A percentile compares a stretch with the other conserved stretches of the same genome.
These are phyloP conservation scores for Alloascoidea africana DNA, from an alignment of 805 yeast species.

Conservation along the genomic window DNA sequence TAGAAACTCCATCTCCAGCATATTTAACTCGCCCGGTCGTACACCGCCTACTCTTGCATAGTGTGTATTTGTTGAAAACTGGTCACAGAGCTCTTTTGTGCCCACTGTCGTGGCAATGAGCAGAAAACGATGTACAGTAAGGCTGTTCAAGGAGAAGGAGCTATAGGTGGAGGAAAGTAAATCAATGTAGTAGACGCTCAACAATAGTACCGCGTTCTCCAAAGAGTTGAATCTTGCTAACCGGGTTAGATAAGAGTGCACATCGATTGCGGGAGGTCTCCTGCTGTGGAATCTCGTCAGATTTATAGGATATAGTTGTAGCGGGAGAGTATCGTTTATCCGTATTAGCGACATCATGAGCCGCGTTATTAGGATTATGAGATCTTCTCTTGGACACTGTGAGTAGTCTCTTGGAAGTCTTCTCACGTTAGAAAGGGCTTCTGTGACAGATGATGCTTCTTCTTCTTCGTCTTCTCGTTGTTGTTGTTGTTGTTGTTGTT, in stretches of 20 bases:
- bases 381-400: slow-evolving; percentile 52
- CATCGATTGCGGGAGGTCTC: slow-evolving; percentile 79
- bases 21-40: slow-evolving; percentile 65
- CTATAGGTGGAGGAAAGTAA: slow-evolving; percentile 65
- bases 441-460: no score
- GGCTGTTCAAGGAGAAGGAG: slow-evolving; percentile 69
- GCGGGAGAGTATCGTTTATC: slow-evolving; percentile 47
- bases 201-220: slow-evolving; percentile 67
- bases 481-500: no score
- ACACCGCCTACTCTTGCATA: slow-evolving; percentile 96
- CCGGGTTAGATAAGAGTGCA: slow-evolving; percentile 61
- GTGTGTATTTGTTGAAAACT: slow-evolving; percentile 85
- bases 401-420: slow-evolving; percentile 37
- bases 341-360: slow-evolving; percentile 66
- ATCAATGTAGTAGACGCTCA: slow-evolving; percentile 85
- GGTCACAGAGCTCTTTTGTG: slow-evolving; percentile 83
- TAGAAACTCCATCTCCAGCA: slow-evolving; percentile 79
- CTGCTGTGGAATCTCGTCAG: slow-evolving; percentile 89
- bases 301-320: slow-evolving; percentile 19
- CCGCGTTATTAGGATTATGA: slow-evolving; percentile 58
- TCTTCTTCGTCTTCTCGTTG: no score
- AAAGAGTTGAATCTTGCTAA: slow-evolving; percentile 72
- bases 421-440: no score
- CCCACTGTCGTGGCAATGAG: slow-evolving; percentile 86
- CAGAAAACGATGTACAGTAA: slow-evolving; percentile 86